These are phyloP conservation scores for Chernovozyma aurita DNA, from an alignment of 1,139 yeast genomes.

Conservation along the genomic window DNA sequence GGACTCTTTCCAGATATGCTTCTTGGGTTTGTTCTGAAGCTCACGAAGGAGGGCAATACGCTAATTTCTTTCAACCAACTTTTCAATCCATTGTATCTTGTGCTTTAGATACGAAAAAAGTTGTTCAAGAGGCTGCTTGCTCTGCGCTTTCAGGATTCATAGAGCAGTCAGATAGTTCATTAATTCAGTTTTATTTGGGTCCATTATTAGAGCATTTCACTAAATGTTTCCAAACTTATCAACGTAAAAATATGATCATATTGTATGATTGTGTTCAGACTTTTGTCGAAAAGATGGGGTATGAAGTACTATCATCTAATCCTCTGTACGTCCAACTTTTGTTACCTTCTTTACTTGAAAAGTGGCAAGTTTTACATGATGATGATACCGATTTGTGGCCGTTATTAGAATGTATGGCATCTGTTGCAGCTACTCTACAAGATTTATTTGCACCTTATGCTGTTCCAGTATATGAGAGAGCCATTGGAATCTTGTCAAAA, in stretches of 20 bases:
- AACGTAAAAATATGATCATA: conserved; percentile 74
- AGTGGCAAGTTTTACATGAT: conserved; percentile 74
- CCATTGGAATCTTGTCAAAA: conserved; percentile 61
- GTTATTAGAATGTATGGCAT: conserved; percentile 84
- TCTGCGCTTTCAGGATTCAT: conserved; percentile 80
- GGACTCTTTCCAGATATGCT: conserved; percentile 88
- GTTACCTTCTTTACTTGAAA: conserved; percentile 74
- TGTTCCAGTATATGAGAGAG: conserved; percentile 79
- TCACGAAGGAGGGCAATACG: conserved; percentile 54
- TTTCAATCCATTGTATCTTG: conserved; percentile 71
- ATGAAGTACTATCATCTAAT: conserved; percentile 47
- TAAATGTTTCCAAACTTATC: conserved; percentile 71
- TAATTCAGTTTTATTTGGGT: conserved; percentile 44
- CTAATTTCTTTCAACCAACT: conserved; percentile 71
- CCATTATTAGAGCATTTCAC: conserved; percentile 68
- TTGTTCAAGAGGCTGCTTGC: conserved; percentile 93
- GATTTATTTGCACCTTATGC: conserved; percentile 88
- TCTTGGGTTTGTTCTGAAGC: conserved; percentile 76
- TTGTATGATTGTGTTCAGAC: conserved; percentile 93
- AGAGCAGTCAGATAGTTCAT: conserved; percentile 67
- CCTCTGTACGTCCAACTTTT: conserved; percentile 57
- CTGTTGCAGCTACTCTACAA: conserved; percentile 84
- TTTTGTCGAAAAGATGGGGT: conserved; percentile 72
- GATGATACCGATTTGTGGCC: conserved; percentile 88
- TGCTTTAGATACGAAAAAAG: conserved; percentile 78